A percentile compares a stretch with the other conserved stretches of the same genome.
phyloP scores from a whole-genome alignment of 2,329 filamentous ascomycete species.

The Leptographium flavum region DNA sequence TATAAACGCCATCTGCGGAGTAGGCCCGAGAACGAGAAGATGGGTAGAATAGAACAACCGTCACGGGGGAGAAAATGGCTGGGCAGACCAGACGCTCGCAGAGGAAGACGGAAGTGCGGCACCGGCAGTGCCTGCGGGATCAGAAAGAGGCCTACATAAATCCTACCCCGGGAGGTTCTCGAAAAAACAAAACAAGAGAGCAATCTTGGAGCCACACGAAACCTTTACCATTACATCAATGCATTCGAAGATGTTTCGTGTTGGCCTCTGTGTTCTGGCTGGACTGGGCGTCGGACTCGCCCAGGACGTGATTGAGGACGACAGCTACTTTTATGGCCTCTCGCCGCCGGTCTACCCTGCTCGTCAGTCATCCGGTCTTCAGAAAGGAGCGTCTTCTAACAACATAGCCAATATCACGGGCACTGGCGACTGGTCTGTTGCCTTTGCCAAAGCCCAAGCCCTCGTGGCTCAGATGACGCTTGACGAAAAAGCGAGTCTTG shows the following conservation, averaged over 20 bases:
- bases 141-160: too few relatives aligned
- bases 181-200: too few relatives aligned
- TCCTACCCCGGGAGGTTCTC: too few relatives aligned
- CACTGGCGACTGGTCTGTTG: conserved; percentile 51
- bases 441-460: conserved; percentile 50
- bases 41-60: too few relatives aligned
- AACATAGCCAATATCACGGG: conserved; percentile 36
- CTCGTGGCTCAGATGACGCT: conserved; percentile 62
- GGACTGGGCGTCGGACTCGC: conserved; percentile 11
- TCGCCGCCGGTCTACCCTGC: conserved; percentile 36
- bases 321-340: conserved; percentile 32
- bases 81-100: too few relatives aligned
- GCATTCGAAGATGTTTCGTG: neutral
- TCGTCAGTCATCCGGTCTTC: conserved; percentile 19
- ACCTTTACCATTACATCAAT: neutral
- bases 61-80: too few relatives aligned
- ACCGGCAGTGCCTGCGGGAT: too few relatives aligned
- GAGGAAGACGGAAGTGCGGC: too few relatives aligned
- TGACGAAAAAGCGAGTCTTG: conserved; percentile 47
- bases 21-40: too few relatives aligned
- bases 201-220: too few relatives aligned
- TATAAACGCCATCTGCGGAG: too few relatives aligned
- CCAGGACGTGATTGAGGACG: conserved; percentile 19
- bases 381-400: too few relatives aligned
- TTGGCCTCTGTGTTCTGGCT: conserved; percentile 19